Evolutionary conservation across 495 filamentous ascomycete genomes (phyloP), one percentile per base, ranked within the genome.

Genomic region (Hypomontagnella submonticulosa): DNA sequence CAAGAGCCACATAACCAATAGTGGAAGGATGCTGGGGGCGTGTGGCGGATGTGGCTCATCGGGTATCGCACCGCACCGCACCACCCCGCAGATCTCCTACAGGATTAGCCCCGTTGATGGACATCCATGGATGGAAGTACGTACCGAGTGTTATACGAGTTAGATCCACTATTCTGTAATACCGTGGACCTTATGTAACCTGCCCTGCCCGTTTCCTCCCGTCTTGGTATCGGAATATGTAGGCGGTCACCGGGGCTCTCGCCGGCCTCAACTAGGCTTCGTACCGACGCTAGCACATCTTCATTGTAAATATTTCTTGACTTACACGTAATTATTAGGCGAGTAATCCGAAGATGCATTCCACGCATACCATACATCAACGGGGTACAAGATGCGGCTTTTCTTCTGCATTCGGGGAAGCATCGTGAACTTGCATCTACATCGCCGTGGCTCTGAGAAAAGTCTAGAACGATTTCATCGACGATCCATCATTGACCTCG

Each of bases 11-110:
- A 50, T 19, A n/a, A 19, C 23, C 23, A 27, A 27, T 27, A 27
- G 23, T 27, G 23, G 23, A 27, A 27, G 23, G 23, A 53, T 49
- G 38, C 4, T 38, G 10, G 27, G 37, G 42, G 40, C 51, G 27
- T 54, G 48, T 57, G 48, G 41, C 40, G 37, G 18, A 20, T 67
- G 64, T 67, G 64, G 64, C 64, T 62, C 37, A 43, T 49, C 23
- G 23, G 23, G 23, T 27, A 27, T 27, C 23, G 23, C 23, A 27
- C 23, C 23, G 23, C 23, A 27, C 23, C 23, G 23, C 23, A 27
- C 6, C n/a, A n/a, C n/a, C n/a, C n/a, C 23, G 23, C 23, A 27
- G 3, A 27, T 27, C 23, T 27, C 23, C 23, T 27, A 27, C 23
- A 3, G 23, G n/a, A n/a, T n/a, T n/a, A n/a, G n/a, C n/a, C 23